Base-by-base conservation (phyloP, 2,329 filamentous ascomycete species). In the Epichloe festucae region DNA sequence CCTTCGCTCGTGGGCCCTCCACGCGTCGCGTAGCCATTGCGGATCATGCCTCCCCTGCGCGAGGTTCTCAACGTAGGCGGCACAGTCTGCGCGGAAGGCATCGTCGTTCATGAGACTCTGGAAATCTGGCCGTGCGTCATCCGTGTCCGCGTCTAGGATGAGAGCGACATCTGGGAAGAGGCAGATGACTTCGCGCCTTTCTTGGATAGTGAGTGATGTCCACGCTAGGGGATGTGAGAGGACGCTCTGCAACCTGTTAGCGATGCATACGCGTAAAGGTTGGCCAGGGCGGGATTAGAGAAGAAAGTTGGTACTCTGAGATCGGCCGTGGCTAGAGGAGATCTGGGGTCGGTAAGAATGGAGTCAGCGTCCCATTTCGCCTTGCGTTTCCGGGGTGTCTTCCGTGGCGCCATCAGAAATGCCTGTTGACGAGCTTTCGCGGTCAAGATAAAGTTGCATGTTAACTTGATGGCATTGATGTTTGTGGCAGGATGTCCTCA, bases 1-100 rank as follows among this genome's bases (percentile, higher is more conserved):
- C 51, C 76, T 73, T 58, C 69, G 66, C 50, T 70, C 66, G 54
- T 79, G 74, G 0, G 78, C 77, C 4, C 61, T 60, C 67, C 73
- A 78, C 1, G 78, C 77, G 51, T 73, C 67, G 15, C 60, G 63
- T 7, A 81, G 68, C 77, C 77, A 81, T 14, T 70, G 67, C 1
- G 70, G 67, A 55, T 79, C 75, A 52, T 79, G 74, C 36, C 68
- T 70, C 3, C 77, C 77, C 38, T 66, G 62, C 5, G 60, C 55
- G 17, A 81, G 62, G 55, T 75, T 67, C 36, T 73, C 70, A 34
- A 68, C 69, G 58, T 75, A 76, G 3, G 65, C 65, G 0, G 70
- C 67, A 49, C 71, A 69, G 58, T 74, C 72, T 46, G 72, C 63
- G 11, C 73, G 72, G 58, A 76, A 75, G 55, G 67, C 68, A 56